Base-by-base conservation (phyloP, 2,329 filamentous ascomycete species). In the Phialophora macrospora region DNA sequence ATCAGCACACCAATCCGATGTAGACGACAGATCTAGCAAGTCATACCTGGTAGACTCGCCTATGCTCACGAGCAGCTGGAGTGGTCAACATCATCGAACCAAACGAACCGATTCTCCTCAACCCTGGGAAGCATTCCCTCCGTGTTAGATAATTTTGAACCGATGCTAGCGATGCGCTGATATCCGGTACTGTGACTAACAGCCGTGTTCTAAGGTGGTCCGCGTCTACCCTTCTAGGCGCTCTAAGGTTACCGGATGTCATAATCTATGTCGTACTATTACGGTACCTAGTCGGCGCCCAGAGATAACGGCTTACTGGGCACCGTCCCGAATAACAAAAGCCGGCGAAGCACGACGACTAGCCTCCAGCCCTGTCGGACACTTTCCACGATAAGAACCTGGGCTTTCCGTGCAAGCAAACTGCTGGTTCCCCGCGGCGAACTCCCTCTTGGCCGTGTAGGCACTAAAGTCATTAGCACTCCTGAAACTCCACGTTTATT, bases 51-150 rank as follows among this genome's bases (percentile, higher is more conserved):
- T 55, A 55, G 51, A 55, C 51, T 32, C 51, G 51, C 28, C 51
- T 55, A 55, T 55, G 51, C 51, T 55, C 51, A n/a, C 51, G 51
- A n/a, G 14, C n/a, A 32, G 51, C 51, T 55, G 51, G 51, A 55
- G 51, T 55, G 51, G 26, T 20, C 51, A 55, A 20, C 26, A 32
- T 20, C 51, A 55, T 55, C 51, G 26, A 55, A 55, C 26, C 51
- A n/a, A 20, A 30, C 30, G 30, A 30, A 30, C 30, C 30, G 51
- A 32, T 20, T 55, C 12, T 55, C 51, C 34, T 28, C 26, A 7
- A 55, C n/a, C 9, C 49, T 52, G 51, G 20, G 26, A 55, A 55
- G 26, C 51, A 32, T 55, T 32, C 11, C 51, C 14, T 9, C 14
- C 5, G 12, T 3, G 26, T 32, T 55, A n/a, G 26, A 11, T 32